phyloP scores from a whole-genome alignment of 2,329 filamentous ascomycete species.

The Ceratocystis harringtonii region DNA sequence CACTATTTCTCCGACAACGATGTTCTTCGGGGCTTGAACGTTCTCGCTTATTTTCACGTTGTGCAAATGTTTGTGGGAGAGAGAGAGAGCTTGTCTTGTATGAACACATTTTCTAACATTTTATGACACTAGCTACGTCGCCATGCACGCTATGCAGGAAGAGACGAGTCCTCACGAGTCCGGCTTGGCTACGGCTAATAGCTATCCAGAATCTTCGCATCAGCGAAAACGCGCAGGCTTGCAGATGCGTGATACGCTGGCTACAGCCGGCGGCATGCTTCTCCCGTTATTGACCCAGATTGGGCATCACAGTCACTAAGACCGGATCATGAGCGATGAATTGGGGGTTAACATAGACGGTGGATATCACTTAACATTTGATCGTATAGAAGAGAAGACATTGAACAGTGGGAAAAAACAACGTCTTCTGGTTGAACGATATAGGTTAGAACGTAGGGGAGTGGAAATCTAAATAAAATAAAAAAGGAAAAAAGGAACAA shows the following conservation, averaged over 20 bases:
- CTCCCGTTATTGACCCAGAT: slow-evolving; percentile 63
- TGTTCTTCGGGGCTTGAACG: too few relatives aligned
- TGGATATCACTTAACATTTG: background rate
- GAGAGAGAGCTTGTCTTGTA: background rate
- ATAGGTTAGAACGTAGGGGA: background rate
- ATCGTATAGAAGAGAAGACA: too few relatives aligned
- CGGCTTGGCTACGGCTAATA: slow-evolving; percentile 34
- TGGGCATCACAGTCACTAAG: slow-evolving; percentile 55
- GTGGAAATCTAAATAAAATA: background rate
- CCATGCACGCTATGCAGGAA: slow-evolving; percentile 97
- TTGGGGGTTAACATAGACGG: background rate
- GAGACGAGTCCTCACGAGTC: slow-evolving; percentile 39
- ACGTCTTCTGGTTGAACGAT: too few relatives aligned
- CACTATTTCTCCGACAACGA: slow-evolving; percentile 11
- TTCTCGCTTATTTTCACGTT: background rate
- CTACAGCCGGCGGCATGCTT: slow-evolving; percentile 61
- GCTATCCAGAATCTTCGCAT: slow-evolving; percentile 34
- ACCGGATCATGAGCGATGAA: background rate
- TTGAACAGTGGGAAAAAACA: too few relatives aligned
- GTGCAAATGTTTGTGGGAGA: background rate
- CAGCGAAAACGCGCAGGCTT: slow-evolving; percentile 40
- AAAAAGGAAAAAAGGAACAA: background rate
- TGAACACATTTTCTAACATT: background rate
- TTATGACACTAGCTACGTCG: slow-evolving; percentile 58
- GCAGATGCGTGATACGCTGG: slow-evolving; percentile 52